Evolutionary conservation across 345 rosid genomes (phyloP).

Genomic region (Gossypium raimondii): DNA sequence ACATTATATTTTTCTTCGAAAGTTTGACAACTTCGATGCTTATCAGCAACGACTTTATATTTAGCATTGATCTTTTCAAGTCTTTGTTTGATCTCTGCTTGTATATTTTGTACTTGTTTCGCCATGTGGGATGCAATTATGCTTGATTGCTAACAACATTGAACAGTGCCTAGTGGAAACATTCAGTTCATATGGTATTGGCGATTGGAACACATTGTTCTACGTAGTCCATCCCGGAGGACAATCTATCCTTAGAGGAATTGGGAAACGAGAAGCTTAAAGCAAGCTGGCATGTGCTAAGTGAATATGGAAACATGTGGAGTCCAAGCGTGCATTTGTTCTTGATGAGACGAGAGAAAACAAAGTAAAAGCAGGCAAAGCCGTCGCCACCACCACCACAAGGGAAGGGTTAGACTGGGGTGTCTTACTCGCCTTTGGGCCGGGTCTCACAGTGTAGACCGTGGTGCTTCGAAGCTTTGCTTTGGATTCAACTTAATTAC

Average conservation of each 20-base stretch:
- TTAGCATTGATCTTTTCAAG: too few relatives aligned
- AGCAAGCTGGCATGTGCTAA: slow-evolving; percentile 55
- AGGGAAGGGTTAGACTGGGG: background rate
- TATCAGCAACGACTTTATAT: too few relatives aligned
- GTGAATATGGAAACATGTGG: slow-evolving; percentile 35
- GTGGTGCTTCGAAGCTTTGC: background rate
- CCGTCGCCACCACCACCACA: background rate
- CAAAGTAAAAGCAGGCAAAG: background rate
- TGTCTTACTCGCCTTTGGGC: background rate
- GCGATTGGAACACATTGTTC: slow-evolving; percentile 26
- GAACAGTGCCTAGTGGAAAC: background rate
- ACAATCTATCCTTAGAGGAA: slow-evolving; percentile 57
- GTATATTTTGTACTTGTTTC: too few relatives aligned
- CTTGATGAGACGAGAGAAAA: background rate
- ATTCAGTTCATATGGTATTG: background rate
- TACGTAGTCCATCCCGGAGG: slow-evolving; percentile 88
- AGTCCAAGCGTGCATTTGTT: background rate
- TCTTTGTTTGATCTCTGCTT: too few relatives aligned
- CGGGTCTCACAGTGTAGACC: background rate
- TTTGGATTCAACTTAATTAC: background rate
- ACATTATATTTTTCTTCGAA: too few relatives aligned
- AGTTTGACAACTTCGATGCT: too few relatives aligned
- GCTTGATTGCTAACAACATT: background rate
- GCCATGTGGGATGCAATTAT: too few relatives aligned
- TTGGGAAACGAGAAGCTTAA: slow-evolving; percentile 51